Conservation (phyloP, 2,329 filamentous ascomycete species). For the Zalaria obscura region DNA sequence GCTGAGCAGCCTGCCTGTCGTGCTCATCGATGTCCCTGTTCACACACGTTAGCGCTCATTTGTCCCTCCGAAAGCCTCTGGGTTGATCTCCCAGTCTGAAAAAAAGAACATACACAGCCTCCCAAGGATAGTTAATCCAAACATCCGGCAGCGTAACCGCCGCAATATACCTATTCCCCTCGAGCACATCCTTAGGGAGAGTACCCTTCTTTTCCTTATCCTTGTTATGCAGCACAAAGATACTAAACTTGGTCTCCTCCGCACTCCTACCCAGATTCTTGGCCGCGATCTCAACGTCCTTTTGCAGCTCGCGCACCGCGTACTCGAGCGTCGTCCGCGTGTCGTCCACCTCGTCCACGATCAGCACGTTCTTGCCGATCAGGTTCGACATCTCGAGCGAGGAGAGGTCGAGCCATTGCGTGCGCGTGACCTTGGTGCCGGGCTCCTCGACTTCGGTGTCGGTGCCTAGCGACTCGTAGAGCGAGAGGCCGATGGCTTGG, state of each 20-base stretch:
- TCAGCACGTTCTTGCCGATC: conserved; percentile 80
- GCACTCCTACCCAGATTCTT: conserved; percentile 53
- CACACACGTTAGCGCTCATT: neutral
- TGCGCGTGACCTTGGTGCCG: conserved; percentile 90
- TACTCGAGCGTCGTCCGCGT: conserved; percentile 90
- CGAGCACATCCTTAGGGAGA: conserved; percentile 65
- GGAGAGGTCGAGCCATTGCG: conserved; percentile 91
- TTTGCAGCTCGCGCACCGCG: conserved; percentile 81
- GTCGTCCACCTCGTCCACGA: conserved; percentile 93
- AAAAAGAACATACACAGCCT: conserved; percentile 51
- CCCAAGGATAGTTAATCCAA: conserved; percentile 99
- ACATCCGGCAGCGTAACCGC: conserved; percentile 81
- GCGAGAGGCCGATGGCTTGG: conserved; percentile 93
- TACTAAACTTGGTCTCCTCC: conserved; percentile 74
- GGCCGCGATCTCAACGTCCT: conserved; percentile 77
- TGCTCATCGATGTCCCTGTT: conserved; percentile 77
- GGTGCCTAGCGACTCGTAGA: conserved; percentile 73
- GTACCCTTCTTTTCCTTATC: conserved; percentile 88
- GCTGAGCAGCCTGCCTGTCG: conserved; percentile 48
- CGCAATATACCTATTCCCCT: conserved; percentile 61
- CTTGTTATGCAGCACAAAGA: conserved; percentile 99
- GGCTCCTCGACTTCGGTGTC: conserved; percentile 50
- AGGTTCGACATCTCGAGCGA: conserved; percentile 78
- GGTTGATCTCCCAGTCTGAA: neutral
- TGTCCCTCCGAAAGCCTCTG: no score